Evolutionary conservation across 495 filamentous ascomycete genomes (phyloP).

Genomic region (Neurospora cerealis): DNA sequence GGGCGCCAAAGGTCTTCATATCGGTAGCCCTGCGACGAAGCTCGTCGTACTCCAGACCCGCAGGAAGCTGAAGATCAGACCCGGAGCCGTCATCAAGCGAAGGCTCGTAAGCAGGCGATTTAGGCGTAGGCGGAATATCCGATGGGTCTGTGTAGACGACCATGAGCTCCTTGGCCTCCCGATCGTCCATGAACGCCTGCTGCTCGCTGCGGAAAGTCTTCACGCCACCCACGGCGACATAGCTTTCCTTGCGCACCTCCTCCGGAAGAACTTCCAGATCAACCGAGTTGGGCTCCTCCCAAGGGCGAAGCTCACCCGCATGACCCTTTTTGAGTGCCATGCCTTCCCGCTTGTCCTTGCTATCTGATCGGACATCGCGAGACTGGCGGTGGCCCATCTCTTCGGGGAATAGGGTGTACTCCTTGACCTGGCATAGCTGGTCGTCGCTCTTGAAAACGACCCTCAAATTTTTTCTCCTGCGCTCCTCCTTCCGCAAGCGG

Average conservation of each 20-base stretch:
- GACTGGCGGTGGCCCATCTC: constrained; percentile 66
- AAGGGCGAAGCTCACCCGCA: constrained; percentile 44
- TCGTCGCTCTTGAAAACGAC: constrained; percentile 59
- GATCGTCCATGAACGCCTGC: constrained; percentile 55
- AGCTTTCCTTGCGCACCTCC: constrained; percentile 44
- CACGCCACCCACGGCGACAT: constrained; percentile 53
- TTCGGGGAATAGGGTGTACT: constrained; percentile 71
- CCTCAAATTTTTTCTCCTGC: constrained; percentile 57
- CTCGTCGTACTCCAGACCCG: constrained; percentile 18
- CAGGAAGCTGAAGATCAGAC: constrained; percentile 9
- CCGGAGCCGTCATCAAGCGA: constrained; percentile 1
- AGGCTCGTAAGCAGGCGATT: constrained; percentile 49
- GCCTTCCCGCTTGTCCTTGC: constrained; percentile 47
- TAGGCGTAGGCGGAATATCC: constrained; percentile 69
- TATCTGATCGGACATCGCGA: constrained; percentile 58
- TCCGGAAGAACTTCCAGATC: constrained; percentile 45
- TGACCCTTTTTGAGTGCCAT: constrained; percentile 62
- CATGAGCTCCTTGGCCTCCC: constrained; percentile 74
- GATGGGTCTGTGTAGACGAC: constrained; percentile 62
- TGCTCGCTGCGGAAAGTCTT: constrained; percentile 51
- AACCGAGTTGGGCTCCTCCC: constrained; percentile 31
- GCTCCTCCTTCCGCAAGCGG: constrained; percentile 68
- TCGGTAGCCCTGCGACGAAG: constrained; percentile 19
- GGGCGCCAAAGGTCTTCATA: constrained; percentile 3
- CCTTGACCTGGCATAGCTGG: constrained; percentile 57